Evolutionary conservation across 495 filamentous ascomycete genomes (phyloP).

Genomic region (Aspergillus incahuasiensis): DNA sequence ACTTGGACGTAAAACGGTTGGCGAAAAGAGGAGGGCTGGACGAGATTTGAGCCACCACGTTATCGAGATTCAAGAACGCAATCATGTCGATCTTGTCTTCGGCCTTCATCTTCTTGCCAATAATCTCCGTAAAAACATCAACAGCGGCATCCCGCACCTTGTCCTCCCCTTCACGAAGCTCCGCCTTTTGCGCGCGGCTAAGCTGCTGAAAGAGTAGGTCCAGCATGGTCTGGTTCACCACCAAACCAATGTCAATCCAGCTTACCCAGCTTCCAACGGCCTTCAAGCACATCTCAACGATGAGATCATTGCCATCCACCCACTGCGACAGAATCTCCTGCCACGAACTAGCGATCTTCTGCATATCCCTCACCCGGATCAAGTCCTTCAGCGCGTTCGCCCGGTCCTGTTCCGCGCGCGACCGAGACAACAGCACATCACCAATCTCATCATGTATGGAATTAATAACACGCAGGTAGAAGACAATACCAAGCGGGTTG

Average conservation of each 20-base stretch:
- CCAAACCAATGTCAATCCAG: conserved; percentile 93
- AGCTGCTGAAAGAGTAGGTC: conserved; percentile 76
- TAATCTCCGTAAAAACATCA: conserved; percentile 89
- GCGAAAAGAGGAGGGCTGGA: conserved; percentile 72
- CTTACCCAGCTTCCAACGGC: conserved; percentile 91
- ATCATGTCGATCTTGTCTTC: conserved; percentile 93
- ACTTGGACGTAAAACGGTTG: conserved; percentile 70
- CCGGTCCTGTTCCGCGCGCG: conserved; percentile 66
- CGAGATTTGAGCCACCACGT: conserved; percentile 76
- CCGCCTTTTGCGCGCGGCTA: conserved; percentile 52
- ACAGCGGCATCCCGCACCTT: conserved; percentile 81
- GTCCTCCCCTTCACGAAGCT: conserved; percentile 53
- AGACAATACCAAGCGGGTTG: conserved; percentile 69
- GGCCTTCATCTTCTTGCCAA: conserved; percentile 95
- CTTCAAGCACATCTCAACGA: conserved; percentile 83
- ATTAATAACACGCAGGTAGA: conserved; percentile 82
- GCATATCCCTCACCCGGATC: conserved; percentile 75
- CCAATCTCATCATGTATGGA: conserved; percentile 97
- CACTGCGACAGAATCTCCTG: conserved; percentile 83
- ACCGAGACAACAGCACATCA: conserved; percentile 76
- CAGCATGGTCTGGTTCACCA: conserved; percentile 84
- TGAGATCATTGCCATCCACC: conserved; percentile 62
- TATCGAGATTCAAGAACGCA: conserved; percentile 75
- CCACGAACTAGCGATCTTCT: conserved; percentile 83
- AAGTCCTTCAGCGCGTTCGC: conserved; percentile 86